Conservation (phyloP, 1,284 basidiomycete genomes). For the Phellinidium pouzarii region DNA sequence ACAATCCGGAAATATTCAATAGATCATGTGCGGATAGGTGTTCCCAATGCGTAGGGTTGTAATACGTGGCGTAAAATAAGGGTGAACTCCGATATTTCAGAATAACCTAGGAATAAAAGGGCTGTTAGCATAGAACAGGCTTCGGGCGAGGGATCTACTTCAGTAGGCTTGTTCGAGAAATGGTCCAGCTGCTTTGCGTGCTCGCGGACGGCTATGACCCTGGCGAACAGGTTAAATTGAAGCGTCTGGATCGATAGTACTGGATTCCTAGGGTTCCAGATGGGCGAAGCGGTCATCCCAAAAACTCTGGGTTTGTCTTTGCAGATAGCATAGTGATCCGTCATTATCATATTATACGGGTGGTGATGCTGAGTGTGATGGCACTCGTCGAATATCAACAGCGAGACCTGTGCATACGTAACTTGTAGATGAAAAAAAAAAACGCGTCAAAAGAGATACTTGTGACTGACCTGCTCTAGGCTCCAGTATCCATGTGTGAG, state of each 20-base stretch:
- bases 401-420: slow-evolving; percentile 44
- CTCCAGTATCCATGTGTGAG: slow-evolving; percentile 75
- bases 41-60: slow-evolving; percentile 47
- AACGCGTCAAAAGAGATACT: background rate
- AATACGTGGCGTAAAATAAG: slow-evolving; percentile 43
- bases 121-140: background rate
- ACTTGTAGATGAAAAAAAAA: background rate
- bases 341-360: slow-evolving; percentile 76
- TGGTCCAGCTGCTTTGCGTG: slow-evolving; percentile 56
- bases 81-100: slow-evolving; percentile 48
- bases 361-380: slow-evolving; percentile 75
- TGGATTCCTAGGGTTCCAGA: slow-evolving; percentile 69
- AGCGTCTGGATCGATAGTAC: slow-evolving; percentile 51
- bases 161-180: slow-evolving; percentile 57
- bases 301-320: slow-evolving; percentile 68
- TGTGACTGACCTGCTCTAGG: slow-evolving; percentile 44
- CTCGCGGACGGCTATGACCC: slow-evolving; percentile 64
- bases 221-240: slow-evolving; percentile 65
- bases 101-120: slow-evolving; percentile 39
- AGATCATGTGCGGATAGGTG: slow-evolving; percentile 42
- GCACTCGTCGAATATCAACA: slow-evolving; percentile 80
- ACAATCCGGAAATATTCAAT: slow-evolving; percentile 29
- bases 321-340: slow-evolving; percentile 57
- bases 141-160: slow-evolving; percentile 37
- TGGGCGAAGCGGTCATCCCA: slow-evolving; percentile 83